Evolutionary conservation across 345 rosid species (phyloP).

Genomic region (Linum trigynum): DNA sequence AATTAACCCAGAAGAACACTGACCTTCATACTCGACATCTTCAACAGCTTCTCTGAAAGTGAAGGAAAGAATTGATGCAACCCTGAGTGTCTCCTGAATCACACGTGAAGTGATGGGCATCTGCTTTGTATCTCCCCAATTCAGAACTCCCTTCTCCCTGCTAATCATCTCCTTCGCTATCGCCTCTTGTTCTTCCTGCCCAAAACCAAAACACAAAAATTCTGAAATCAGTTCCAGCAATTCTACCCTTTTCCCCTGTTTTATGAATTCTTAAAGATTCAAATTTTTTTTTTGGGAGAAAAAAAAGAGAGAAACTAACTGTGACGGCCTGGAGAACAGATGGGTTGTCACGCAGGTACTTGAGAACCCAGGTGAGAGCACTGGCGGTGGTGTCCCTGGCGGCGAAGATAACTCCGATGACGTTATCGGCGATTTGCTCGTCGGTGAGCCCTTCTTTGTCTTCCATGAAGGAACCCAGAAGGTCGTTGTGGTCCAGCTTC

Average conservation of each 20-base stretch:
- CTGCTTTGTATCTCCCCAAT: constrained; percentile 44
- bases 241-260: neutral
- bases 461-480: constrained; percentile 32
- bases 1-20: constrained; percentile 1
- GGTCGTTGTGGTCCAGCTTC: constrained; percentile 24
- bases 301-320: constrained; percentile 15
- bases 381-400: constrained; percentile 65
- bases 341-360: constrained; percentile 38
- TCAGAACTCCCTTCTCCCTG: constrained; percentile 21
- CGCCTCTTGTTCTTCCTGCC: constrained; percentile 42
- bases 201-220: neutral
- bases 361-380: constrained; percentile 50
- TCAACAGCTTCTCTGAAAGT: constrained; percentile 12
- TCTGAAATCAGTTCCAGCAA: neutral
- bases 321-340: constrained; percentile 33
- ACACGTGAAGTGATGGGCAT: constrained; percentile 45
- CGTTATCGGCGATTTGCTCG: constrained; percentile 45
- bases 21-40: constrained; percentile 9
- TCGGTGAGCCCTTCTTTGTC: constrained; percentile 27
- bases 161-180: constrained; percentile 18
- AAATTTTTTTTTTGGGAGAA: neutral
- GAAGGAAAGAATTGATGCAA: constrained; percentile 8
- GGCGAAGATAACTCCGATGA: constrained; percentile 54
- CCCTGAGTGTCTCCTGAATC: constrained; percentile 6
- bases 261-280: neutral